phyloP scores from a whole-genome alignment of 148 eudicot species.

The Rhododendron molle region DNA sequence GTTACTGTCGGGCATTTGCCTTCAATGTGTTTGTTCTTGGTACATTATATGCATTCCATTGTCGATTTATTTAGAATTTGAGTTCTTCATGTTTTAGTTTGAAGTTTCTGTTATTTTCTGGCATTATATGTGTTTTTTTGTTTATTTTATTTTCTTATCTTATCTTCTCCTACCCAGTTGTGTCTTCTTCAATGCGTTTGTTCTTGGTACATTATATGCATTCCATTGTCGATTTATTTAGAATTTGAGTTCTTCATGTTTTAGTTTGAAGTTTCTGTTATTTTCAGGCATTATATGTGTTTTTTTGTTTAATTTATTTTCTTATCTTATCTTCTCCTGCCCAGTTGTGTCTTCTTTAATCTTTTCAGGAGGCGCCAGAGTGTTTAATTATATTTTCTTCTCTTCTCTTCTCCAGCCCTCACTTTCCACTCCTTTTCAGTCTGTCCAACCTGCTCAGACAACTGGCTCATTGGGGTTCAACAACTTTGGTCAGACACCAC shows the following conservation, averaged over 20 bases:
- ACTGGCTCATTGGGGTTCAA: slow-evolving; percentile 54
- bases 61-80: not conserved
- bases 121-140: not conserved
- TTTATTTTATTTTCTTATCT: not conserved
- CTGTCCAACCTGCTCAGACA: slow-evolving; percentile 52
- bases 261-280: not conserved
- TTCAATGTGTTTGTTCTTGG: not conserved
- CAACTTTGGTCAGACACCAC: slow-evolving; percentile 64
- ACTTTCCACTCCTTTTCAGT: slow-evolving; percentile 60
- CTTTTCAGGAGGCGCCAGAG: not conserved
- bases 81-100: not conserved
- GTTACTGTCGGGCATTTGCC: not conserved
- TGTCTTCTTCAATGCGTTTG: not conserved
- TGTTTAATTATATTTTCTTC: not conserved
- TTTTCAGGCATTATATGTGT: not conserved
- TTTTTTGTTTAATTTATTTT: not conserved
- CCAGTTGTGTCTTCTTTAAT: not conserved
- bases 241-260: too few species aligned
- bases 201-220: too few species aligned
- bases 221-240: too few species aligned
- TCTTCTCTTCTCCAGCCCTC: slow-evolving; percentile 51
- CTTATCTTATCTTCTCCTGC: not conserved
- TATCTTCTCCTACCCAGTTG: not conserved
- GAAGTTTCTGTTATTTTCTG: not conserved
- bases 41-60: not conserved